Base-by-base conservation (phyloP, 192 early-diverging fungal species). In the Linderina pennispora region DNA sequence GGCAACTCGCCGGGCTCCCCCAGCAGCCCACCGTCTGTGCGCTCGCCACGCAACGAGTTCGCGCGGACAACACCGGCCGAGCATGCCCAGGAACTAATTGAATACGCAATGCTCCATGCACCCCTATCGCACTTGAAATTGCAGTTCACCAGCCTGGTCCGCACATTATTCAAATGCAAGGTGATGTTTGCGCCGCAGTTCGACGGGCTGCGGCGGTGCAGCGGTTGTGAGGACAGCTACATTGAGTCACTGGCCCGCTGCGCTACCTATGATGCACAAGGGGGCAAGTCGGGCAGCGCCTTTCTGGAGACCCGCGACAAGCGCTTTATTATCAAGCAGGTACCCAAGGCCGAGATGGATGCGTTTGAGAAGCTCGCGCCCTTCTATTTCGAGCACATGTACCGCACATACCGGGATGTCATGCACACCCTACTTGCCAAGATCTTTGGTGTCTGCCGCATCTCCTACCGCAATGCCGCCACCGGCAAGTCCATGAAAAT, bases 121-220 rank as follows among this genome's bases (percentile, higher is more conserved):
- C 48, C 48, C 14, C 53, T 43, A n/a, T 61, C 65, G 42, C 68
- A 76, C 23, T 36, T 63, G 7, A 50, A 42, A 17, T 68, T 68
- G 24, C 75, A 80, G 21, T 89, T 90, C 35, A 74, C 79, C 17
- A 85, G 88, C 37, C n/a, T n/a, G n/a, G 88, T 83, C 1, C 75
- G 79, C 11, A 85, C 86, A 8, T 82, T 80, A 48, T 77, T 97
- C 38, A 76, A 81, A 44, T 97, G 94, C 80, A 88, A 88, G 47
- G 86, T 91, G 8, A 95, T 86, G 59, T 97, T 83, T 62, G 82
- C 90, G 8, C 87, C 90, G 53, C 89, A 97, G 63, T 97, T 97
- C 58, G 90, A 95, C 62, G 87, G 83, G 0, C 54, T 97, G 40
- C 77, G 94, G 16, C 77, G 83, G 6, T 85, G 86, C 40, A 88